Evolutionary conservation across 192 early-diverging fungal species (phyloP).

Genomic region (Coemansia sp.): DNA sequence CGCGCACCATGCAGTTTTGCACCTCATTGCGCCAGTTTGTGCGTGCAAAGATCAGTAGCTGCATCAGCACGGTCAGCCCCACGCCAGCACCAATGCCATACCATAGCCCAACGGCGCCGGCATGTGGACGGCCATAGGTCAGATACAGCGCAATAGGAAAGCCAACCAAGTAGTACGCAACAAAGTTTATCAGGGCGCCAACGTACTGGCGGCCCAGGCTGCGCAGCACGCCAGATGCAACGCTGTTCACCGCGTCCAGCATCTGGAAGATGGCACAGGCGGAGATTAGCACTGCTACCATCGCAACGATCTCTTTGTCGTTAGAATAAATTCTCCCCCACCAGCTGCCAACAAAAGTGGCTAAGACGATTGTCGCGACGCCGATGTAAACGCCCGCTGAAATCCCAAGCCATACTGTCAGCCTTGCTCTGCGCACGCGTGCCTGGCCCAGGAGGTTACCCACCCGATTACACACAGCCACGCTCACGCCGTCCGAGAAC

Average conservation of each 20-base stretch:
- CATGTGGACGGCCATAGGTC: conserved; percentile 43
- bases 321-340: conserved; percentile 65
- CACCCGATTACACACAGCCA: conserved; percentile 57
- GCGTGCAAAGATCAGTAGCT: conserved; percentile 31
- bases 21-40: conserved; percentile 42
- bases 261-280: conserved; percentile 73
- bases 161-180: conserved; percentile 59
- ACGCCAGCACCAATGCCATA: conserved; percentile 46
- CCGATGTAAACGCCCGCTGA: conserved; percentile 16
- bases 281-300: conserved; percentile 77
- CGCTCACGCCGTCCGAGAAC: conserved; percentile 58
- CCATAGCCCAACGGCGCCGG: conserved; percentile 53
- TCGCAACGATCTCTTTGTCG: conserved; percentile 65
- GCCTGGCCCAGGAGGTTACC: conserved; percentile 57
- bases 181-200: conserved; percentile 58
- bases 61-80: conserved; percentile 29
- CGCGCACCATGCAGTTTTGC: conserved; percentile 33
- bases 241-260: conserved; percentile 61
- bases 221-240: conserved; percentile 61
- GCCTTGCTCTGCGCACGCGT: conserved; percentile 35
- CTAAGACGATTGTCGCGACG: conserved; percentile 21
- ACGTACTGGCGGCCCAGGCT: conserved; percentile 56
- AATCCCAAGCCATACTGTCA: conserved; percentile 39
- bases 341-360: conserved; percentile 33
- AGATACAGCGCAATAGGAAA: conserved; percentile 60